These are phyloP conservation scores for Boletus reticuloceps DNA, from an alignment of 768 basidiomycete genomes.

Conservation along the genomic window DNA sequence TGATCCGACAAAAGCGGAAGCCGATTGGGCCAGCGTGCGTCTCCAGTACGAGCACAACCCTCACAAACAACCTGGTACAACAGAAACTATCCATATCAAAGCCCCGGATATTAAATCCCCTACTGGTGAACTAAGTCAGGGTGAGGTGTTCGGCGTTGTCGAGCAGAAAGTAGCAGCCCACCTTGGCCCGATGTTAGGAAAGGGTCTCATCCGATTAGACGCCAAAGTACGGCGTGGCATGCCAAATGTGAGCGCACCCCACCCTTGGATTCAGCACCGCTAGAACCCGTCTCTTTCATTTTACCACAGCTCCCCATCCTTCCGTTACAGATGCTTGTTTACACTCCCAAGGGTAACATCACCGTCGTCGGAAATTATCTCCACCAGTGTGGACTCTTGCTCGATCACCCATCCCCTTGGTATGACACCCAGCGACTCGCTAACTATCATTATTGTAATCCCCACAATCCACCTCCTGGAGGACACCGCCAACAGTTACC, in stretches of 20 bases:
- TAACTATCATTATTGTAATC: constrained; percentile 79
- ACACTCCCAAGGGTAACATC: constrained; percentile 93
- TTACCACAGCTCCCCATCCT: constrained; percentile 69
- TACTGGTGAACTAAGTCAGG: constrained; percentile 52
- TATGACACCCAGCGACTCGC: constrained; percentile 59
- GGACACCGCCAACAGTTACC: constrained; percentile 48
- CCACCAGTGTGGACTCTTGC: constrained; percentile 59
- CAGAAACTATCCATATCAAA: constrained; percentile 79
- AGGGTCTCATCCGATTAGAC: constrained; percentile 78
- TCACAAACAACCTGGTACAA: constrained; percentile 43
- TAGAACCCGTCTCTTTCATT: constrained; percentile 19
- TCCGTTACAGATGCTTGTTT: constrained; percentile 82
- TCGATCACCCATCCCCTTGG: constrained; percentile 76
- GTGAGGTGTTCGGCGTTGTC: constrained; percentile 78
- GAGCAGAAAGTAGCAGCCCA: constrained; percentile 82
- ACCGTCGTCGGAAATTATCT: constrained; percentile 76
- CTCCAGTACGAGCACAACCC: constrained; percentile 69
- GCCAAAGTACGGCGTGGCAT: constrained; percentile 68
- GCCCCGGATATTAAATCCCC: constrained; percentile 52
- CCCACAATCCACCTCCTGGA: constrained; percentile 80
- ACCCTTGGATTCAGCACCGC: constrained; percentile 11
- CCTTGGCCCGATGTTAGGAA: constrained; percentile 81
- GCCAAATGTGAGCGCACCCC: constrained; percentile 50
- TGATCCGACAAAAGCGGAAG: constrained; percentile 39
- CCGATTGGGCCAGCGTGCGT: constrained; percentile 68